Conservation (phyloP, 1,284 basidiomycete genomes). For the Xerocomus cyaneibrunnescens region DNA sequence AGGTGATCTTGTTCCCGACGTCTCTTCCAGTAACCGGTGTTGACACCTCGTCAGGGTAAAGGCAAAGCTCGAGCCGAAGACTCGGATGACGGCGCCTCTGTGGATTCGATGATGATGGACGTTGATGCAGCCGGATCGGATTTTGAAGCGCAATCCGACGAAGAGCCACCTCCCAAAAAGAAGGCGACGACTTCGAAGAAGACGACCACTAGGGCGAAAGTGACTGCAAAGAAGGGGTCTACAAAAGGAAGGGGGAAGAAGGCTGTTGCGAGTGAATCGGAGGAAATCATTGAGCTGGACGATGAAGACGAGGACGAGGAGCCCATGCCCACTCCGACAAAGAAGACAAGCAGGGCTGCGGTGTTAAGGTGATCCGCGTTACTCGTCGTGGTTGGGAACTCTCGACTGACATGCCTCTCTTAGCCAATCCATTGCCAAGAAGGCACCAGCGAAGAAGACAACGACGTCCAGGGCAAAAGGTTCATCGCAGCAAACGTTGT, state of each 20-base stretch:
- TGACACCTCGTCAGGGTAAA: constrained; percentile 38
- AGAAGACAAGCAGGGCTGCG: constrained; percentile 65
- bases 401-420: constrained; percentile 7
- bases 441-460: constrained; percentile 55
- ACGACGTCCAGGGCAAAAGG: constrained; percentile 40
- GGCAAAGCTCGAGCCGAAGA: constrained; percentile 51
- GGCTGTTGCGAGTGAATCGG: constrained; percentile 47
- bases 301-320: constrained; percentile 60
- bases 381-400: background rate
- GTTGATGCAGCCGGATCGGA: constrained; percentile 52
- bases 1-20: constrained; percentile 32
- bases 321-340: constrained; percentile 41
- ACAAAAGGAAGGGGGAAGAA: constrained; percentile 40
- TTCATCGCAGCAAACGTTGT: constrained; percentile 42
- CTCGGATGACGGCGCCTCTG: constrained; percentile 53
- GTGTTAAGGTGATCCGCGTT: constrained; percentile 52
- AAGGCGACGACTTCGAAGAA: constrained; percentile 43
- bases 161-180: constrained; percentile 46
- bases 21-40: background rate
- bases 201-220: constrained; percentile 29
- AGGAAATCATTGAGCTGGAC: constrained; percentile 51
- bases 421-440: constrained; percentile 24
- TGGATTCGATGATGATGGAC: constrained; percentile 82
- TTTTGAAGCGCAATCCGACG: constrained; percentile 43
- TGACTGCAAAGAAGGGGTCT: constrained; percentile 46